Evolutionary conservation across 805 yeast species (phyloP).

Genomic region (Hyphopichia homilentoma): DNA sequence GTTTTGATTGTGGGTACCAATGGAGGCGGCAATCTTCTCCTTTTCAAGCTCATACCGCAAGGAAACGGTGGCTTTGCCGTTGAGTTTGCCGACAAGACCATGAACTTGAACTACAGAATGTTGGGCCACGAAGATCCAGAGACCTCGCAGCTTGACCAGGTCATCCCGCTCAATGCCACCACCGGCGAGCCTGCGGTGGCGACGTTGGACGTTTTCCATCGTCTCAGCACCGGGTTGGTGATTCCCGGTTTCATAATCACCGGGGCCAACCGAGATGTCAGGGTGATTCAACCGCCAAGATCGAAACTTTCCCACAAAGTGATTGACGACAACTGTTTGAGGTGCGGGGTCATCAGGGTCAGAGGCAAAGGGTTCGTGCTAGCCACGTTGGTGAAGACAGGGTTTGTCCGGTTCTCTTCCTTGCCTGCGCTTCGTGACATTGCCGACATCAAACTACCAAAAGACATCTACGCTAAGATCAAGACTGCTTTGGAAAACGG

Average conservation of each 20-base stretch:
- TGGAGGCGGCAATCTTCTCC: slow-evolving; percentile 61
- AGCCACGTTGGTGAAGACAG: slow-evolving; percentile 43
- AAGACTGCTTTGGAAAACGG: slow-evolving; percentile 18
- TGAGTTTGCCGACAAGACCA: slow-evolving; percentile 42
- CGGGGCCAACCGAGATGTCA: slow-evolving; percentile 54
- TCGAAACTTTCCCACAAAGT: slow-evolving; percentile 62
- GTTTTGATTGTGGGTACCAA: slow-evolving; percentile 73
- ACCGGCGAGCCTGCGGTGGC: slow-evolving; percentile 69
- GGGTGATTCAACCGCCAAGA: slow-evolving; percentile 59
- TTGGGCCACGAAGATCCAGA: slow-evolving; percentile 39
- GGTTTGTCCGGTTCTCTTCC: slow-evolving; percentile 45
- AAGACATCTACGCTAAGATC: slow-evolving; percentile 22
- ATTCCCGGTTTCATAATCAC: slow-evolving; percentile 62
- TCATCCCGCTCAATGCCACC: slow-evolving; percentile 56
- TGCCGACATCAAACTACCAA: slow-evolving; percentile 37
- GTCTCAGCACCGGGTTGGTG: slow-evolving; percentile 56
- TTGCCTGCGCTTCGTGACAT: slow-evolving; percentile 65
- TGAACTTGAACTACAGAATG: slow-evolving; percentile 31
- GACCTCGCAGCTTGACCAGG: slow-evolving; percentile 47
- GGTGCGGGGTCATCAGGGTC: slow-evolving; percentile 49
- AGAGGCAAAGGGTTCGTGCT: slow-evolving; percentile 44
- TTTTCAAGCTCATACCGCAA: slow-evolving; percentile 63
- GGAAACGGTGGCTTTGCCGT: slow-evolving; percentile 58
- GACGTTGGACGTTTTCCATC: slow-evolving; percentile 49
- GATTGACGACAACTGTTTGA: slow-evolving; percentile 45